Percentiles rank a stretch among this genome's conserved stretches.
phyloP scores from a whole-genome alignment of 805 yeast species.

The Wickerhamiella musiphila region DNA sequence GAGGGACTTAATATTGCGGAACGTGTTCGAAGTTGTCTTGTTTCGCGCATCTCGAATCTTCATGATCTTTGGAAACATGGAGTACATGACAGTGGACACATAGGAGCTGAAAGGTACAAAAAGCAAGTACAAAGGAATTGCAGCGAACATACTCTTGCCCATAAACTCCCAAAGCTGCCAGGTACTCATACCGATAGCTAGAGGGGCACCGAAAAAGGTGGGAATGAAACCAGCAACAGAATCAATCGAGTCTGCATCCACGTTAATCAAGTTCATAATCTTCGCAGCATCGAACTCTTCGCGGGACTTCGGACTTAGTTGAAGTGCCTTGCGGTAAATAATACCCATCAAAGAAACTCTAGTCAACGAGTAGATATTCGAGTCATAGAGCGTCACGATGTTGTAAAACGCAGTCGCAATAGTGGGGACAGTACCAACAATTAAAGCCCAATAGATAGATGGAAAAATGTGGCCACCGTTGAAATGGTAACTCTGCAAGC shows the following conservation, averaged over 20 bases:
- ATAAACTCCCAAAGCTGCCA: conserved; percentile 50
- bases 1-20: conserved; percentile 77
- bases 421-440: conserved; percentile 12
- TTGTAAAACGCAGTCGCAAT: conserved; percentile 8
- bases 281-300: conserved; percentile 66
- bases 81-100: conserved; percentile 40
- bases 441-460: conserved; percentile 10
- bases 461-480: conserved; percentile 10
- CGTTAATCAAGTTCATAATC: conserved; percentile 83
- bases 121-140: conserved; percentile 53
- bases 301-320: conserved; percentile 47
- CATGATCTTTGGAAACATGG: conserved; percentile 67
- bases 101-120: conserved; percentile 63
- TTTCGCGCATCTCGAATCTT: conserved; percentile 77
- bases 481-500: conserved; percentile 7
- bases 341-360: conserved; percentile 35
- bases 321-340: conserved; percentile 53
- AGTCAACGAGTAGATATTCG: conserved; percentile 8
- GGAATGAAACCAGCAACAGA: conserved; percentile 59
- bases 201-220: conserved; percentile 78
- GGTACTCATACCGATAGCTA: conserved; percentile 62
- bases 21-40: conserved; percentile 65
- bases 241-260: conserved; percentile 75
- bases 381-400: conserved; percentile 6
- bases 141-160: conserved; percentile 84